A percentile compares a stretch with the other conserved stretches of the same genome.
Conservation (phyloP, 2,329 filamentous ascomycete genomes). For the Monilinia fructicola region DNA sequence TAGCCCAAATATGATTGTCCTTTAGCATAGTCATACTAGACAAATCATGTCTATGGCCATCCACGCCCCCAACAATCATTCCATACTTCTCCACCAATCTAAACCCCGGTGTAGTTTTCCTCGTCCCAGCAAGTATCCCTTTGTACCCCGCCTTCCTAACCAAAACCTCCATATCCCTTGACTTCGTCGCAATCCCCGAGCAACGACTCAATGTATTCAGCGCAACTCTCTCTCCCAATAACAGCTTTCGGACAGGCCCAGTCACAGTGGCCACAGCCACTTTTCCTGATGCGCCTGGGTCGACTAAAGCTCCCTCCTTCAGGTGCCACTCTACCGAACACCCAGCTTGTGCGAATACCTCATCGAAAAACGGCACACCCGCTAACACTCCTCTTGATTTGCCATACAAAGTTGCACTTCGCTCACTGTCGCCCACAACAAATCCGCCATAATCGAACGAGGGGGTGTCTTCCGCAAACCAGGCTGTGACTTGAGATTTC, state of each 20-base stretch:
- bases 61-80: slow-evolving; percentile 90
- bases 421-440: slow-evolving; percentile 74
- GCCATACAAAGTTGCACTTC: slow-evolving; percentile 65
- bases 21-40: slow-evolving; percentile 98
- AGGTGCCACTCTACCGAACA: slow-evolving; percentile 91
- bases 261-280: slow-evolving; percentile 74
- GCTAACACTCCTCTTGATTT: slow-evolving; percentile 80
- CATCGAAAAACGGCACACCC: slow-evolving; percentile 91
- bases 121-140: slow-evolving; percentile 86
- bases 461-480: slow-evolving; percentile 95
- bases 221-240: slow-evolving; percentile 91
- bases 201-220: slow-evolving; percentile 88
- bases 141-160: slow-evolving; percentile 69
- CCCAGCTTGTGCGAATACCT: slow-evolving; percentile 85
- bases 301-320: slow-evolving; percentile 69
- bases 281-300: slow-evolving; percentile 54
- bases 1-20: slow-evolving; percentile 96
- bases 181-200: slow-evolving; percentile 81
- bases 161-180: slow-evolving; percentile 53
- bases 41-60: slow-evolving; percentile 88
- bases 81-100: slow-evolving; percentile 96
- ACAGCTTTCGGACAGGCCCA: slow-evolving; percentile 72
- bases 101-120: slow-evolving; percentile 97
- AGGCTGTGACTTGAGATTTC: slow-evolving; percentile 75
- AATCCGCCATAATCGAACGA: slow-evolving; percentile 97